A percentile compares a stretch with the other conserved stretches of the same genome.
phyloP scores from a whole-genome alignment of 2,329 filamentous ascomycete genomes.

The Trichophyton mentagrophytes region DNA sequence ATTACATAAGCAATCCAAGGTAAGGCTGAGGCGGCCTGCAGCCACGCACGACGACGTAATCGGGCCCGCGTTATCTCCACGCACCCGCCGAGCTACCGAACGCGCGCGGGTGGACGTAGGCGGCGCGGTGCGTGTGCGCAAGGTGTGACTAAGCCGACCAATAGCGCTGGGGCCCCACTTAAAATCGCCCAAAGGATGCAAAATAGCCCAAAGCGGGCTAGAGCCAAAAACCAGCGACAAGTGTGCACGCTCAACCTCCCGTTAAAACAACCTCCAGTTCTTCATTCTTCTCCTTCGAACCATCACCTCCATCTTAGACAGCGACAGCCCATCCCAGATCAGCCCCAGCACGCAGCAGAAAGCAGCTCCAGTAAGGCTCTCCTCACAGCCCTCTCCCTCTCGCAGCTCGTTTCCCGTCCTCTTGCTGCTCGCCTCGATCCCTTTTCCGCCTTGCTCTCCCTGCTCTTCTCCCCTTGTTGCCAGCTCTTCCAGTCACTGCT shows the following conservation, averaged over 20 bases:
- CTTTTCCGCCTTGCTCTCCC: background rate
- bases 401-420: background rate
- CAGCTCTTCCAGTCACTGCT: constrained; percentile 2
- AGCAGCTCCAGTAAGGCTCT: background rate
- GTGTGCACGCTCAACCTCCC: constrained; percentile 12
- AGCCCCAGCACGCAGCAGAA: background rate
- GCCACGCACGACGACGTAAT: background rate
- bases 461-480: background rate
- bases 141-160: background rate
- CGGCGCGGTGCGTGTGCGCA: background rate
- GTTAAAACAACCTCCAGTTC: constrained; percentile 10
- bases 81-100: background rate
- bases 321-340: background rate
- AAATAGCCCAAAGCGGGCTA: constrained; percentile 14
- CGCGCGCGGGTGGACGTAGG: background rate
- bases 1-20: background rate
- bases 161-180: background rate
- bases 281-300: constrained; percentile 10
- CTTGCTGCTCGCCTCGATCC: background rate
- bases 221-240: constrained; percentile 16
- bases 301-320: constrained; percentile 8
- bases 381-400: background rate
- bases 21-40: background rate
- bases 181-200: constrained; percentile 7
- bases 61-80: background rate